Base-by-base conservation (phyloP, 208 protist genomes). In the Crithidia mellificae region DNA sequence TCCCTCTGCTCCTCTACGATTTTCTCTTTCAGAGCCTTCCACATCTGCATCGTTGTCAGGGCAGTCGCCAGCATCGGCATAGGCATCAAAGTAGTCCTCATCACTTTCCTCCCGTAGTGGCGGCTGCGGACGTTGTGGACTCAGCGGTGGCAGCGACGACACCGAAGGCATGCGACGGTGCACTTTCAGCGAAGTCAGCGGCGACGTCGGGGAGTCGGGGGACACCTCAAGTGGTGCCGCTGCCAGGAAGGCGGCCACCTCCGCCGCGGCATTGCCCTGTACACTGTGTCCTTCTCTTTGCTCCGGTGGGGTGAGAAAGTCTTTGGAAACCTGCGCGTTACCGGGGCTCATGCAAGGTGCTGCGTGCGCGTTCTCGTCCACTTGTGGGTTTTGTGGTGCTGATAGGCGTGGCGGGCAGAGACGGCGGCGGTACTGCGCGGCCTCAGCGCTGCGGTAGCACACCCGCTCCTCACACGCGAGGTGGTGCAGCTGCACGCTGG, bases 401-500 rank as follows among this genome's bases (percentile, higher is more conserved):
- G 36, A 15, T 41, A 12, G 9, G 6, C 36, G 36, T 41, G 58
- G 1, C n/a, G n/a, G n/a, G n/a, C n/a, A n/a, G n/a, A 64, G 46
- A 22, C 58, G 58, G 19, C 46, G 41, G 30, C 44, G 44, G 44
- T 64, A 64, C 44, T 53, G 58, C 30, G 30, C 58, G 17, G 30
- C 58, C 44, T 64, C 58, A 24, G 58, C 58, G 20, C 25, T 24
- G 15, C 46, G 58, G 46, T 64, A 53, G 27, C 43, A 25, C 17
- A 61, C n/a, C 12, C 68, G 68, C 53, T 67, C 59, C 59, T 55
- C 52, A n/a, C 68, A 50, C 3, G 55, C 53, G 25, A 68, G 25
- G 30, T 49, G 58, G 24, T 62, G 68, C 32, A 56, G 53, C 32
- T 63, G 51, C 38, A 63, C 44, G 55, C 52, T 54, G n/a, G 52